Base-by-base conservation (phyloP, 129 eudicot species). In the Apium graveolens region DNA sequence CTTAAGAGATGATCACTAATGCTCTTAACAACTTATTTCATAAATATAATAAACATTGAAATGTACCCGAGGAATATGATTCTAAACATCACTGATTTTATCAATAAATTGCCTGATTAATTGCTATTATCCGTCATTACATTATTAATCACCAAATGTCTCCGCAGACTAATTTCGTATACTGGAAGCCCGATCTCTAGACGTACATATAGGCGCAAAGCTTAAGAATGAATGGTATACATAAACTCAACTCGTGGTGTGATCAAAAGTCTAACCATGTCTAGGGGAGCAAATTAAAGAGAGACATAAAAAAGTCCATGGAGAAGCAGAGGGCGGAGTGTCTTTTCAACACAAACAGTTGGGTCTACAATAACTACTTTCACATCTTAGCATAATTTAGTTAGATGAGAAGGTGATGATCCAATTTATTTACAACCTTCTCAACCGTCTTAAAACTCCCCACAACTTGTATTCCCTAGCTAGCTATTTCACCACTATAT, bases 351-450 rank as follows among this genome's bases (percentile, higher is more conserved):
- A 11, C 18, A 72, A 72, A 72, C 76, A 72, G 39, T 66, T 66
- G 9, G 76, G 76, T 41, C 5, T 72, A 31, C 53, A 72, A 39
- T 72, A 3, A 72, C 34, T 72, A 24, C 20, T 72, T 21, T 72
- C 76, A 41, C 76, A 66, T 66, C 72, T 24, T 6, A 27, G 39
- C 72, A 66, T 66, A 31, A 72, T 38, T 12, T 41, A 20, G 26
- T 3, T 72, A 26, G 76, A 72, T 72, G 53, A n/a, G 51, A n/a
- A 42, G 76, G 29, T 42, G 76, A 7, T 39, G 17, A 39, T 21
- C 24, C 53, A 72, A 42, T 72, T 72, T 72, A 72, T 72, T 72
- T 45, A 72, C 76, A 42, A 17, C 6, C 72, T 72, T 72, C 76
- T 72, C 76, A 72, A 72, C 68, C 31, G 68, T 60, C 29, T 24